phyloP scores from a whole-genome alignment of 2,329 filamentous ascomycete species.

The Diaporthe caulivora region DNA sequence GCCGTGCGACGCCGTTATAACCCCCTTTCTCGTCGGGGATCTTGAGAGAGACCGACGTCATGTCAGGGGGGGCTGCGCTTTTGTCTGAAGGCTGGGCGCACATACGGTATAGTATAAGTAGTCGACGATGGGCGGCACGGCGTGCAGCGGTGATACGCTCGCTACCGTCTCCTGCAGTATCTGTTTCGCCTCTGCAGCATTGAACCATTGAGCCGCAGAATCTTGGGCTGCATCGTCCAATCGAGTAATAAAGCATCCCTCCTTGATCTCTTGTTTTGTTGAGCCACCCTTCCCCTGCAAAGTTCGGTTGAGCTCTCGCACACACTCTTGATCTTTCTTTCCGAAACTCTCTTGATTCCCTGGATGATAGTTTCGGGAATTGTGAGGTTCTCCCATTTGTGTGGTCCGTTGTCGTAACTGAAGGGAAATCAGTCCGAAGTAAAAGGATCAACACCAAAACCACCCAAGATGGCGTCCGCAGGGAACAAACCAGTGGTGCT shows the following conservation, averaged over 20 bases:
- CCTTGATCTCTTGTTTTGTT: neutral
- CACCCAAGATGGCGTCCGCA: neutral
- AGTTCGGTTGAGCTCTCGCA: neutral
- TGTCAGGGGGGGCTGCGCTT: neutral
- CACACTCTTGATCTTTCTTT: neutral
- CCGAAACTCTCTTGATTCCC: neutral
- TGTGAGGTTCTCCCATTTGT: neutral
- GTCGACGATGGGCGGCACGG: neutral
- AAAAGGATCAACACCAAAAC: neutral
- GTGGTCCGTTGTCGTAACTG: neutral
- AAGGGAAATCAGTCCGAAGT: neutral
- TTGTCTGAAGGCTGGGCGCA: neutral
- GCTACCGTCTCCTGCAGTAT: conserved; percentile 12
- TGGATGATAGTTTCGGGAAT: neutral
- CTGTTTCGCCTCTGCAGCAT: conserved; percentile 1
- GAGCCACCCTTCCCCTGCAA: neutral
- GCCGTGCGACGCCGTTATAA: neutral
- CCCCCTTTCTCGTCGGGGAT: neutral
- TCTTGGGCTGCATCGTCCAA: conserved; percentile 7
- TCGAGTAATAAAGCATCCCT: conserved; percentile 3
- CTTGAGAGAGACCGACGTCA: conserved; percentile 1
- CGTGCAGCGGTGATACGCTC: conserved; percentile 4
- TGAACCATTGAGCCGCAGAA: conserved; percentile 14
- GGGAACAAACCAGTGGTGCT: conserved; percentile 69
- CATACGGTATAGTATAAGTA: conserved; percentile 1